Percentiles rank a stretch among this genome's conserved stretches.
Evolutionary conservation across 2,329 filamentous ascomycete genomes (phyloP).

Genomic region (Talaromyces albobiverticillius): DNA sequence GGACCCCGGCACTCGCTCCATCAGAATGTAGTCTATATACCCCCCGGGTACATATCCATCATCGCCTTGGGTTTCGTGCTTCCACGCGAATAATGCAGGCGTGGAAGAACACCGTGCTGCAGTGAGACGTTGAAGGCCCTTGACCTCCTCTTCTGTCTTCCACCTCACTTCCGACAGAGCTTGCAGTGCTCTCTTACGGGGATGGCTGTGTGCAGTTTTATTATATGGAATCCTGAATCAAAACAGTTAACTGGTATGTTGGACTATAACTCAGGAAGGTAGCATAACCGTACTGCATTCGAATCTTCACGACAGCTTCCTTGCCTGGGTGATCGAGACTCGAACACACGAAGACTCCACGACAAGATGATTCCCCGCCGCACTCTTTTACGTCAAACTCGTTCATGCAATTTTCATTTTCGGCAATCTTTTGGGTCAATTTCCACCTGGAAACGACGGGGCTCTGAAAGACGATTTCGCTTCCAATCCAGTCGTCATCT

Average conservation of each 20-base stretch:
- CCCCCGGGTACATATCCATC: not conserved
- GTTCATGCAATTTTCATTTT: not conserved
- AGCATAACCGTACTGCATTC: not conserved
- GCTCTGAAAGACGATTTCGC: not conserved
- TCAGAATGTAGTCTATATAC: not conserved
- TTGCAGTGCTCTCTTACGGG: not conserved
- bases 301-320: constrained; percentile 1
- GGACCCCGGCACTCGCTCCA: not conserved
- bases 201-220: not conserved
- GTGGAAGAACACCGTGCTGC: not conserved
- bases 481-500: not conserved
- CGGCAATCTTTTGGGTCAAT: not conserved
- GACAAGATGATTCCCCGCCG: not conserved
- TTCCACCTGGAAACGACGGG: not conserved
- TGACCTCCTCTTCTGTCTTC: not conserved
- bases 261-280: not conserved
- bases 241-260: not conserved
- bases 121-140: not conserved
- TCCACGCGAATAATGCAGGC: not conserved
- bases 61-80: not conserved
- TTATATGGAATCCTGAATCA: not conserved
- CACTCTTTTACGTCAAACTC: not conserved
- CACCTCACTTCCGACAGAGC: not conserved
- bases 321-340: not conserved
- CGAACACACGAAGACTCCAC: not conserved